A percentile compares a stretch with the other conserved stretches of the same genome.
Conservation (phyloP, 2,329 filamentous ascomycete genomes). For the Colletotrichum gloeosporioides region DNA sequence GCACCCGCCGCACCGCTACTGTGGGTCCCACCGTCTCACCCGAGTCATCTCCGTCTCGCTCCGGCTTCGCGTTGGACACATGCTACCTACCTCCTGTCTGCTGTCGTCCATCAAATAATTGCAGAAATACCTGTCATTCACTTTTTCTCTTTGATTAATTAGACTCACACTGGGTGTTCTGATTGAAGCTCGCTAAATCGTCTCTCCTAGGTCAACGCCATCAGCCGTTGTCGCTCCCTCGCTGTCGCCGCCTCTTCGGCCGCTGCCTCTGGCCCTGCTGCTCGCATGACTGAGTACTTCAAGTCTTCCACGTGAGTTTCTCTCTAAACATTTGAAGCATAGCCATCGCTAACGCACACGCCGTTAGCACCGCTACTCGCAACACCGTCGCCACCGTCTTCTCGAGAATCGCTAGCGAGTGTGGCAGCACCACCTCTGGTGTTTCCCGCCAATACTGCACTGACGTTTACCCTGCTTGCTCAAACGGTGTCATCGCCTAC, state of each 20-base stretch:
- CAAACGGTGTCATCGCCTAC: conserved; percentile 60
- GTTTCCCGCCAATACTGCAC: conserved; percentile 62
- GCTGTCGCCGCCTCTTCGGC: conserved; percentile 58
- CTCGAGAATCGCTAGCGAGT: conserved; percentile 57
- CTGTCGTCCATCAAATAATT: background rate
- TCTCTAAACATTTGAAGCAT: background rate
- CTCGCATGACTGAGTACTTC: conserved; percentile 67
- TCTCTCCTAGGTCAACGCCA: conserved; percentile 45
- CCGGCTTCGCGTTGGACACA: background rate
- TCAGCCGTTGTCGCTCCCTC: conserved; percentile 58
- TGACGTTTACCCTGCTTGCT: conserved; percentile 60
- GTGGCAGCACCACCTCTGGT: conserved; percentile 52
- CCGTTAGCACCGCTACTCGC: conserved; percentile 37
- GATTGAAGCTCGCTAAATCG: too few species aligned
- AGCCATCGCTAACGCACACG: background rate
- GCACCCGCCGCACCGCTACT: conserved; percentile 47
- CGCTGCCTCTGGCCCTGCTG: conserved; percentile 52
- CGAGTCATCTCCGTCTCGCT: background rate
- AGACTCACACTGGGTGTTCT: background rate
- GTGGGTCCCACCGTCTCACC: background rate
- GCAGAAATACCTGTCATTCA: background rate
- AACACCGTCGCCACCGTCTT: conserved; percentile 57
- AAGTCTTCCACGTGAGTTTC: conserved; percentile 50
- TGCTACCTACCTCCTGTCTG: background rate
- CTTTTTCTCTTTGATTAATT: background rate